These are phyloP conservation scores for Paxillus ammoniavirescens DNA, from an alignment of 768 basidiomycete genomes.

Conservation along the genomic window DNA sequence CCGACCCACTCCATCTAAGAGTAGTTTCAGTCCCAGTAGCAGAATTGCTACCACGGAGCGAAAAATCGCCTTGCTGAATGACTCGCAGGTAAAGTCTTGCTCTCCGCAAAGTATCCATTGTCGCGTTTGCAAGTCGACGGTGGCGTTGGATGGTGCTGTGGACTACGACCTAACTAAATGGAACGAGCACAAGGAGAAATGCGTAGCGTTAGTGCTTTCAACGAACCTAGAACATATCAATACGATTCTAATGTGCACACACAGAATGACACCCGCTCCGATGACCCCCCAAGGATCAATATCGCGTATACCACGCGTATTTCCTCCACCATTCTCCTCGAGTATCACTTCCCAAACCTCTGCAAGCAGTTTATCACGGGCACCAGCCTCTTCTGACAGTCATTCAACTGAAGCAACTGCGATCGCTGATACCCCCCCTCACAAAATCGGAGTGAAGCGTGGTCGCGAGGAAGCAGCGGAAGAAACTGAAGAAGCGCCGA, in stretches of 20 bases:
- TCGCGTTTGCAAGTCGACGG: conserved; percentile 43
- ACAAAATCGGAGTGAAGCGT: conserved; percentile 44
- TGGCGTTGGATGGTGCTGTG: conserved; percentile 46
- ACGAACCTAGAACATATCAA: background rate
- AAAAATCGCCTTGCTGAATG: conserved; percentile 61
- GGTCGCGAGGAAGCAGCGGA: conserved; percentile 43
- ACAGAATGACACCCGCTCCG: conserved; percentile 19
- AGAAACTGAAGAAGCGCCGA: conserved; percentile 29
- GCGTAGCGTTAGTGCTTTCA: conserved; percentile 36
- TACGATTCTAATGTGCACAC: conserved; percentile 3
- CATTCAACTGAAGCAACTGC: conserved; percentile 40
- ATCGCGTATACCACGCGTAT: conserved; percentile 12
- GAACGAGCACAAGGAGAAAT: conserved; percentile 59
- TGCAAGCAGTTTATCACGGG: conserved; percentile 10
- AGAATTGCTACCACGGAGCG: conserved; percentile 63
- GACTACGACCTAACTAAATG: conserved; percentile 62
- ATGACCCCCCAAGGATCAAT: conserved; percentile 17
- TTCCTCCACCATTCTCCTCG: conserved; percentile 19
- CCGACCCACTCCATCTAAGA: conserved; percentile 16
- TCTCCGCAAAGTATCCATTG: conserved; percentile 49
- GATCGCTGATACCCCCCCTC: conserved; percentile 26
- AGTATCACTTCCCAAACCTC: conserved; percentile 15
- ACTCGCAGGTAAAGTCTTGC: conserved; percentile 55
- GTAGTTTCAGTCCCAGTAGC: conserved; percentile 46
- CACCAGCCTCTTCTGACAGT: conserved; percentile 9